A percentile compares a stretch with the other conserved stretches of the same genome.
phyloP scores from a whole-genome alignment of 2,329 filamentous ascomycete species.

The Aspergillus eucalypticola region DNA sequence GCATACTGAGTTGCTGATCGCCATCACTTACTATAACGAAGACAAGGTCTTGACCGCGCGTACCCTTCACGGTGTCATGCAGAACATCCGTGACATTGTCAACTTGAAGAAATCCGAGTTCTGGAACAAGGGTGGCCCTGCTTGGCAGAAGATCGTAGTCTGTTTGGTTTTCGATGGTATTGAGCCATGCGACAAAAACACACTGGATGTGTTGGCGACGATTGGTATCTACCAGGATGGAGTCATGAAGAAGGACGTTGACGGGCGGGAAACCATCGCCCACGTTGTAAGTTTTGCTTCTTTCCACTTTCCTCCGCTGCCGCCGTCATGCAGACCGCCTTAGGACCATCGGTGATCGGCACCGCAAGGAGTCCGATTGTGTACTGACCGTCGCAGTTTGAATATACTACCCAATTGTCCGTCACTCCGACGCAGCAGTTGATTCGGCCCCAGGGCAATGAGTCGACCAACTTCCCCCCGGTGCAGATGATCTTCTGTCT shows the following conservation, averaged over 20 bases:
- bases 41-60: constrained; percentile 90
- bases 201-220: constrained; percentile 87
- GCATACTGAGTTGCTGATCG: constrained; percentile 94
- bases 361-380: not conserved
- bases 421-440: constrained; percentile 98
- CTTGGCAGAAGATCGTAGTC: constrained; percentile 99
- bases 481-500: constrained; percentile 99
- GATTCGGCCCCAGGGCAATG: constrained; percentile 85
- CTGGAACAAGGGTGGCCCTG: constrained; percentile 98
- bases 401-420: constrained; percentile 96
- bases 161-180: constrained; percentile 97
- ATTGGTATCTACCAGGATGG: constrained; percentile 97
- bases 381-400: constrained; percentile 56
- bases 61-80: constrained; percentile 97
- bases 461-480: constrained; percentile 80
- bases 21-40: constrained; percentile 99
- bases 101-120: constrained; percentile 99
- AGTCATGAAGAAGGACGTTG: constrained; percentile 97
- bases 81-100: constrained; percentile 97
- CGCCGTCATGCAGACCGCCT: not conserved
- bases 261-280: constrained; percentile 92
- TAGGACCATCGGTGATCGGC: not conserved
- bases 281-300: constrained; percentile 60
- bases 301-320: not conserved
- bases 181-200: constrained; percentile 95